Conservation (phyloP, 2,329 filamentous ascomycete species). For the Epichloe elymi region DNA sequence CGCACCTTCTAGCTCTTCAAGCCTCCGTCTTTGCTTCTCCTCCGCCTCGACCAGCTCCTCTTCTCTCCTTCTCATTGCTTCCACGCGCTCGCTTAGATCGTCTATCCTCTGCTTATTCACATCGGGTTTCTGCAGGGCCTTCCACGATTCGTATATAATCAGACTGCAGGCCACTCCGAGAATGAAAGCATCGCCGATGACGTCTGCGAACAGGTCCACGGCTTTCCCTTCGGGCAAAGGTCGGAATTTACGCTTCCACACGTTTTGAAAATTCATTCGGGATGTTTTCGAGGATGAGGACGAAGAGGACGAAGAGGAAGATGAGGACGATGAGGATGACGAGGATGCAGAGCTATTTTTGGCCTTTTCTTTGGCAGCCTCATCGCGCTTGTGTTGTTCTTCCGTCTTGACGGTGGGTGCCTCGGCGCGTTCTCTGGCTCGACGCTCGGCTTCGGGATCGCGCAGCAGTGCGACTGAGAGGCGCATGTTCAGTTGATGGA, state of each 20-base stretch:
- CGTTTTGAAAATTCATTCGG: conserved; percentile 28
- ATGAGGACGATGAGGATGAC: not conserved
- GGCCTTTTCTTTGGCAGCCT: conserved; percentile 28
- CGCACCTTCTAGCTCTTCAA: conserved; percentile 40
- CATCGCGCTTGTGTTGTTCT: conserved; percentile 44
- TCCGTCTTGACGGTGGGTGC: conserved; percentile 52
- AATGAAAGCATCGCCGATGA: conserved; percentile 51
- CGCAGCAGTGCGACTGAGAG: conserved; percentile 45
- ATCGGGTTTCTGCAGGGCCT: conserved; percentile 47
- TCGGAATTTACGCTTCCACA: conserved; percentile 51
- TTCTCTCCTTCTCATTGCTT: conserved; percentile 35
- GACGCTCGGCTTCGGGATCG: conserved; percentile 42
- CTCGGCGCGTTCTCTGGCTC: conserved; percentile 48
- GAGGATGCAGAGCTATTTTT: conserved; percentile 7
- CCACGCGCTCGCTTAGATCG: conserved; percentile 33
- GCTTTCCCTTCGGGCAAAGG: conserved; percentile 51
- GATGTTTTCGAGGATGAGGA: conserved; percentile 12
- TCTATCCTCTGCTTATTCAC: conserved; percentile 39
- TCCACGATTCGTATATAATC: conserved; percentile 50
- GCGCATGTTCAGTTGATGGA: conserved; percentile 56
- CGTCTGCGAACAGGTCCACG: conserved; percentile 54
- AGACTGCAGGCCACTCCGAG: conserved; percentile 42
- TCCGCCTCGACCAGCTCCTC: conserved; percentile 34
- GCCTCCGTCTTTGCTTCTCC: conserved; percentile 32
- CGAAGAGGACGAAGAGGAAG: not conserved